Base-by-base conservation (phyloP, 306 rosid species). In the Trifolium dubium region DNA sequence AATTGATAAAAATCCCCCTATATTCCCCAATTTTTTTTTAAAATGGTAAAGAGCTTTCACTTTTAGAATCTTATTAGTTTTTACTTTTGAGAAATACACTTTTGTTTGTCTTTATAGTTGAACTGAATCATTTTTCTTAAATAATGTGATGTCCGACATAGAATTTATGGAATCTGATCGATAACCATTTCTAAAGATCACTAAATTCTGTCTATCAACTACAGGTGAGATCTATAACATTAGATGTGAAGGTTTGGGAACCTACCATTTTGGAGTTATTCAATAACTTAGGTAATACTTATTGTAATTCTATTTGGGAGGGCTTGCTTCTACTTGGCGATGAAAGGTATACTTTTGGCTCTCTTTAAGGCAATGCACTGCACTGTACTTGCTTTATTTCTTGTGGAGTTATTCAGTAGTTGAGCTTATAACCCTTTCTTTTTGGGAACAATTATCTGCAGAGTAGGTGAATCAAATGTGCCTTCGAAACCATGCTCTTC, bases 221-320 rank as follows among this genome's bases (percentile, higher is more conserved):
- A 91, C 92, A 93, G 98, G 98, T 94, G 84, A 85, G 98, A 86
- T 94, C 98, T 65, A 76, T 94, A 70, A 89, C 84, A 51, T 81
- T 91, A 75, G 98, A 94, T 72, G 98, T 94, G 77, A 91, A 78
- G 87, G 91, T 91, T 63, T 94, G 98, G 98, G 98, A 94, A 64
- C 86, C 96, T 75, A 84, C 94, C 37, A 64, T 94, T 80, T 55
- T 94, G 91, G 90, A 87, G 78, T 88, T 88, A 66, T 94, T 94
- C 75, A 86, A 73, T 83, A 91, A 84, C 83, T 84, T 94, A 81
- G 98, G 98, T 15, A 94, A 94, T 88, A 75, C 92, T 77, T 91
- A 66, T 82, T 88, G 96, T 77, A 94, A 94, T 81, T 88, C 96
- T 49, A 29, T 94, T 71, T 94, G 98, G 98, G 98, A 94, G 83